Evolutionary conservation across 257 asterid species (phyloP), one percentile per base, ranked within the genome.

Genomic region (Apocynum venetum): DNA sequence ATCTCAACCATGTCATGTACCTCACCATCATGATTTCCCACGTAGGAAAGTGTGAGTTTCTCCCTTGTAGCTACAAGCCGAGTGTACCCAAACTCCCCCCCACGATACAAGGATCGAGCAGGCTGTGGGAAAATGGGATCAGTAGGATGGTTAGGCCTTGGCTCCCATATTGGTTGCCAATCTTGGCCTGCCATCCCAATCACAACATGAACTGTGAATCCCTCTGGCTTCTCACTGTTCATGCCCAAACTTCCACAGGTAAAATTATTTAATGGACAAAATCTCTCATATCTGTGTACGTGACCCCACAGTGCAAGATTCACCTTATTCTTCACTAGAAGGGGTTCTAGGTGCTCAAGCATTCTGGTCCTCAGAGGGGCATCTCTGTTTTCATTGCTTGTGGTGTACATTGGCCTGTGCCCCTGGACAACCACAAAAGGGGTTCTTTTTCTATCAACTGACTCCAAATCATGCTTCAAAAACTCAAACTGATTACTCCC

Each of bases 161-260:
- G 97, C 71, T 88, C 84, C 98, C 98, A 94, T 31, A 85, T 88
- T 11, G 97, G 93, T 67, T 94, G 98, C 96, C 96, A 94, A 75
- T 92, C 98, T 80, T 95, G 98, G 19, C 96, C 98, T 0, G 88
- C 97, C 98, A 95, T 95, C 69, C 98, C 98, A 52, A 92, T 95
- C 86, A 95, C 98, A 82, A 89, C 52, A 43, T 93, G 98, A 70
- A 95, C 93, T 0, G 96, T 96, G 76, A 81, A 86, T 1, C 87
- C 86, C 85, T 84, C 65, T 68, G 78, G 77, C 35, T 81, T 82
- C 75, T 87, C 86, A 69, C 85, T 86, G 40, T 82, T 82, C 70
- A 46, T 70, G 74, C 77, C 90, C 36, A 76, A 79, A 80, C 87
- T 87, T 81, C 97, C 97, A 76, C 98, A 94, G n/a, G 94, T 88